Conservation (phyloP, 2,329 filamentous ascomycete genomes). For the Aspergillus floridensis region DNA sequence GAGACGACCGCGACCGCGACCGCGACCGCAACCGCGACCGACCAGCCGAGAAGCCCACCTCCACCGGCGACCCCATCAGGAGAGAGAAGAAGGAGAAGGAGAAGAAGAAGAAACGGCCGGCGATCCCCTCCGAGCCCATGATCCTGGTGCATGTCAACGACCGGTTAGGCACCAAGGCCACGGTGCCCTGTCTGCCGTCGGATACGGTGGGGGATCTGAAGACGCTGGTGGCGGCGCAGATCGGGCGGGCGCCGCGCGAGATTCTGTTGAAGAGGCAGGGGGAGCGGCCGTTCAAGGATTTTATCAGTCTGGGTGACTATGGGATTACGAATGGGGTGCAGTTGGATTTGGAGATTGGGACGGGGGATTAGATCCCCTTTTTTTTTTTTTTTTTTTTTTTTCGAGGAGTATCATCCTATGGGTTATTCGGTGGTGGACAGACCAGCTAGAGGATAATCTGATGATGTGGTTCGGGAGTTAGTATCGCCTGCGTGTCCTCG, state of each 20-base stretch:
- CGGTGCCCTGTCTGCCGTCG: slow-evolving; percentile 81
- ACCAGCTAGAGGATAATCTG: background rate
- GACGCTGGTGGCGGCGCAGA: slow-evolving; percentile 70
- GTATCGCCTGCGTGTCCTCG: background rate
- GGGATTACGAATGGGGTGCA: slow-evolving; percentile 86
- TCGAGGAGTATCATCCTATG: background rate
- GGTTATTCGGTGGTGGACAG: background rate
- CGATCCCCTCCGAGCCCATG: slow-evolving; percentile 65
- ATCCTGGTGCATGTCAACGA: slow-evolving; percentile 95
- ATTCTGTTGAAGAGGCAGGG: slow-evolving; percentile 90
- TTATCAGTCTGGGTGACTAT: slow-evolving; percentile 83
- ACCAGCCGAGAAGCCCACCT: background rate
- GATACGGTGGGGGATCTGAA: slow-evolving; percentile 61
- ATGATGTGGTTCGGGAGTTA: background rate
- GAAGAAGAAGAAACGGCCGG: slow-evolving; percentile 28
- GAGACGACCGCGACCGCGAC: background rate
- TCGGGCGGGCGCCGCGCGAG: slow-evolving; percentile 84
- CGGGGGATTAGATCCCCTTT: slow-evolving; percentile 43
- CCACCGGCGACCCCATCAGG: slow-evolving; percentile 28
- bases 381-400: too few species aligned
- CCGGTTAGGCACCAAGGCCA: slow-evolving; percentile 90
- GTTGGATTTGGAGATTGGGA: slow-evolving; percentile 51
- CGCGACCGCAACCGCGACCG: background rate
- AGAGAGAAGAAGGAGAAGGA: slow-evolving; percentile 38
- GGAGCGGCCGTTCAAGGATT: slow-evolving; percentile 90